phyloP scores from a whole-genome alignment of 169 alveolate genomes.

The Plasmodium gonderi region DNA sequence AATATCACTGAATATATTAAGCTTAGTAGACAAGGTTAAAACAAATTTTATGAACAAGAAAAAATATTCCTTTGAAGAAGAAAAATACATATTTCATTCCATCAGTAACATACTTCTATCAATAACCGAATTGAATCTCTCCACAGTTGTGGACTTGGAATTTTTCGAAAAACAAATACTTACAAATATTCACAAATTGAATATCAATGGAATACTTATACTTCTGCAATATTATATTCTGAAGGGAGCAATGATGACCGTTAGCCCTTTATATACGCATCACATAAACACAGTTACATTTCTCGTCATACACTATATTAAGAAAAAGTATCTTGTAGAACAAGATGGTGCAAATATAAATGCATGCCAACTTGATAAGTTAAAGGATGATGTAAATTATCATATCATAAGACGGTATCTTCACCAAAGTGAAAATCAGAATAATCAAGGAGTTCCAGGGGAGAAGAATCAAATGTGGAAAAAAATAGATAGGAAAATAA shows the following conservation, averaged over 20 bases:
- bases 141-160: not conserved
- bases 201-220: conserved; percentile 22
- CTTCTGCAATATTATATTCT: conserved; percentile 46
- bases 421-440: not conserved
- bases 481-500: not conserved
- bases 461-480: not conserved
- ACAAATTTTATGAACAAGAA: conserved; percentile 3
- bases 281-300: conserved; percentile 13
- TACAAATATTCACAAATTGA: conserved; percentile 4
- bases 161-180: conserved; percentile 41
- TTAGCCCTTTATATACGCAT: not conserved
- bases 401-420: conserved; percentile 13
- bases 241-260: conserved; percentile 3
- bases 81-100: conserved; percentile 18
- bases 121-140: conserved; percentile 20
- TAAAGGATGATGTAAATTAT: conserved; percentile 40
- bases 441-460: not conserved
- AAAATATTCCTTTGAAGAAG: conserved; percentile 5
- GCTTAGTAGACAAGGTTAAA: conserved; percentile 42
- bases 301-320: conserved; percentile 15
- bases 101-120: conserved; percentile 37
- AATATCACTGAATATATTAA: conserved; percentile 1
- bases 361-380: not conserved
- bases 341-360: not conserved
- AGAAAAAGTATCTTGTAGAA: conserved; percentile 10